phyloP scores from a whole-genome alignment of 257 asterid species.

The Scutellaria barbata region DNA sequence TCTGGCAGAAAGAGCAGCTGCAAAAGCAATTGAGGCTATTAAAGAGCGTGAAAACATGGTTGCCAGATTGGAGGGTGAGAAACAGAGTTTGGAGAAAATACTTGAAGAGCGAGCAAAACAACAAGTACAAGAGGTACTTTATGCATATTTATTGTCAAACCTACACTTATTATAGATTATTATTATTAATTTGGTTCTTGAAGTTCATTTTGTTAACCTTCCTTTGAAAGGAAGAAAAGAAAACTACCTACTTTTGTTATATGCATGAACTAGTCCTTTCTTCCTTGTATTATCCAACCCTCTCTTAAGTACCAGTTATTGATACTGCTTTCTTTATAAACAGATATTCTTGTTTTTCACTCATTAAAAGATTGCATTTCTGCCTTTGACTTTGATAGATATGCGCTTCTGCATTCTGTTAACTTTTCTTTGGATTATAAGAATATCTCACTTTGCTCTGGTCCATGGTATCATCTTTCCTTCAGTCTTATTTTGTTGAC shows the following conservation, averaged over 20 bases:
- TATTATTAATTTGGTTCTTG: background rate
- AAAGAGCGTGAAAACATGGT: conserved; percentile 85
- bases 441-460: conserved; percentile 1
- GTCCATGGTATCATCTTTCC: conserved; percentile 16
- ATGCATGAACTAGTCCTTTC: conserved; percentile 8
- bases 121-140: conserved; percentile 85
- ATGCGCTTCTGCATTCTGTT: conserved; percentile 6
- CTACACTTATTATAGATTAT: conserved; percentile 4
- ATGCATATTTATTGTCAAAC: conserved; percentile 13
- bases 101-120: conserved; percentile 89
- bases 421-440: conserved; percentile 8
- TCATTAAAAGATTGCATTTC: background rate
- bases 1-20: conserved; percentile 91
- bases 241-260: background rate
- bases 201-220: conserved; percentile 19
- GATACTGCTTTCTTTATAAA: too few relatives aligned
- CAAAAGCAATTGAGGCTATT: conserved; percentile 83
- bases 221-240: conserved; percentile 19
- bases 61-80: conserved; percentile 96
- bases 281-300: background rate
- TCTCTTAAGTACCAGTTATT: background rate
- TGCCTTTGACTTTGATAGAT: conserved; percentile 16
- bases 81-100: conserved; percentile 91
- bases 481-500: background rate
- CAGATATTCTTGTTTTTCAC: too few relatives aligned